Evolutionary conservation across 164 flowering plant genomes (phyloP).

Genomic region (Dillenia turbinata): DNA sequence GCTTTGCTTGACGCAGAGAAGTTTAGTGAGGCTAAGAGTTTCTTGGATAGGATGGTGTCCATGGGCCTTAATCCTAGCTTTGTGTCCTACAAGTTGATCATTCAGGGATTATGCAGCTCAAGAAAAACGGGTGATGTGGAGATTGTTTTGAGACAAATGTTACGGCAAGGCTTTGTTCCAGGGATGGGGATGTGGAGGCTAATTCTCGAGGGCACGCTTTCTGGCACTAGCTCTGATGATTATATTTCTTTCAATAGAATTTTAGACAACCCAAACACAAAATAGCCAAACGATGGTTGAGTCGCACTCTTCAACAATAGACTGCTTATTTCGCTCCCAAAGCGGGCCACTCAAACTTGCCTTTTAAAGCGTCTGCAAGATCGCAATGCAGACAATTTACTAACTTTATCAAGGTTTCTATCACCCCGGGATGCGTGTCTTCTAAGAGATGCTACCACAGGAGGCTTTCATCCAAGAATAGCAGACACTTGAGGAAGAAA

Average conservation of each 20-base stretch:
- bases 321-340: no score
- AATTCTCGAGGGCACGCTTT: constrained; percentile 30
- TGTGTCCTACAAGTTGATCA: constrained; percentile 54
- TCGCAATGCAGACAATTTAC: no score
- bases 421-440: no score
- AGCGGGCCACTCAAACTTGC: no score
- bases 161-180: constrained; percentile 61
- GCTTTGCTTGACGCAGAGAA: constrained; percentile 51
- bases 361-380: no score
- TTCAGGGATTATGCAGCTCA: constrained; percentile 55
- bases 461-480: no score
- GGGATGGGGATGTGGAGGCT: constrained; percentile 72
- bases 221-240: not conserved
- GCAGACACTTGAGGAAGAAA: no score
- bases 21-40: constrained; percentile 51
- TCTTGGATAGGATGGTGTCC: constrained; percentile 44
- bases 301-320: no score
- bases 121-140: constrained; percentile 46
- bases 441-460: no score
- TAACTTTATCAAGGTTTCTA: no score
- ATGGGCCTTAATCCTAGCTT: constrained; percentile 59
- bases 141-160: constrained; percentile 65
- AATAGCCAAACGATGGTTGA: no score
- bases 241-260: not conserved
- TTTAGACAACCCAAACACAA: no score